Evolutionary conservation across 2,329 filamentous ascomycete species (phyloP), one percentile per base, ranked within the genome.

Genomic region (Knufia fluminis): DNA sequence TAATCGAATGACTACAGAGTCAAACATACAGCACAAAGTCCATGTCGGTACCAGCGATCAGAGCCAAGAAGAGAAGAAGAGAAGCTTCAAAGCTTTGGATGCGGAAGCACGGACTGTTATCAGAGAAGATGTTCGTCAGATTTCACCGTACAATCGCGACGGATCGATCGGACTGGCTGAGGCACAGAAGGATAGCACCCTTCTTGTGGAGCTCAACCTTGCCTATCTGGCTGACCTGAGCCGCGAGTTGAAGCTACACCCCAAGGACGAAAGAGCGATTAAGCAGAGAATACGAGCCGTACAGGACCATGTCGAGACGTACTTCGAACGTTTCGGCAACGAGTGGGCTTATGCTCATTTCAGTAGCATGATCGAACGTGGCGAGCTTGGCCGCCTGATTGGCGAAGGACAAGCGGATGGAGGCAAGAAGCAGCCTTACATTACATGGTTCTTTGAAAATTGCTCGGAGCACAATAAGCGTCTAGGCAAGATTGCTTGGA

Each of bases 401-500:
- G 76, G 59, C 59, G 75, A 62, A 86, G 86, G 52, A 73, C 56
- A 59, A 47, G 82, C 22, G 70, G 41, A 50, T 24, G 56, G 59
- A 31, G 49, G 51, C 9, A 52, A 80, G 49, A 85, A 90, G 60
- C 80, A 81, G 56, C 69, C 78, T 45, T 83, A 81, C 60, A 77
- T 94, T 49, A 94, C 88, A 0, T 74, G 75, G 46, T 98, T 89
- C 60, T 73, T 98, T 42, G 80, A 86, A 36, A 82, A 79, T 49
- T 79, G 82, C 55, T 77, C 81, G 0, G 76, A 82, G 54, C 80
- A 88, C 54, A 53, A 55, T n/a, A 55, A 59, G 35, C 42, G 50
- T 16, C 38, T 59, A 2, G 82, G 83, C 23, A 87, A 87, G 59
- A 75, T 98, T 39, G 82, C 83, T 43, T 98, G 92, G 92, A 94